These are phyloP conservation scores for Neofusicoccum kwambonambiense DNA, from an alignment of 2,329 filamentous ascomycete species.

Conservation along the genomic window DNA sequence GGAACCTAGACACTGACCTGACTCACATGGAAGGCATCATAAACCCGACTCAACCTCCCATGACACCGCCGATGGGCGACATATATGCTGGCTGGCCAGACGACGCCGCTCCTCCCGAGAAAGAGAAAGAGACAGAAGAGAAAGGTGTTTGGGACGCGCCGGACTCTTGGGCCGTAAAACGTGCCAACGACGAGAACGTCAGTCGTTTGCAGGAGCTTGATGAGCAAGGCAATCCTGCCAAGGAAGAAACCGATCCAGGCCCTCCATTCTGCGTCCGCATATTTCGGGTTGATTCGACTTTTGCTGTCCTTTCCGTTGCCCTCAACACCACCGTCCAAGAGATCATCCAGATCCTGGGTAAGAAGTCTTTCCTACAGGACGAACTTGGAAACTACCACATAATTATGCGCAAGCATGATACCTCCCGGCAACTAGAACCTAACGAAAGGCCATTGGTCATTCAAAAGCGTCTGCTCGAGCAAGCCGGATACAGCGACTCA, in stretches of 20 bases:
- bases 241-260: conserved; percentile 69
- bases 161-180: conserved; percentile 93
- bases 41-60: conserved; percentile 58
- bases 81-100: conserved; percentile 50
- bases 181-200: conserved; percentile 63
- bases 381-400: conserved; percentile 94
- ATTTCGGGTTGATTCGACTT: conserved; percentile 90
- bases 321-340: conserved; percentile 83
- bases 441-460: conserved; percentile 83
- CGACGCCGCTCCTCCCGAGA: conserved; percentile 28
- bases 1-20: conserved; percentile 82
- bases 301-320: conserved; percentile 83
- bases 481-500: conserved; percentile 83
- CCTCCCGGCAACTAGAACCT: conserved; percentile 75
- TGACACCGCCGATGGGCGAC: conserved; percentile 63
- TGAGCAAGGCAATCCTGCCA: conserved; percentile 64
- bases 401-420: conserved; percentile 87
- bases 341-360: conserved; percentile 83
- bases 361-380: conserved; percentile 91
- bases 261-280: conserved; percentile 88
- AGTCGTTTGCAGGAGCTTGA: conserved; percentile 62
- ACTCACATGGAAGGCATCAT: conserved; percentile 91
- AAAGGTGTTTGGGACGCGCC: conserved; percentile 81
- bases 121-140: conserved; percentile 30
- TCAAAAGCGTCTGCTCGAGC: conserved; percentile 86